Percentiles rank a stretch among this genome's conserved stretches.
Evolutionary conservation across 441 rosid species (phyloP).

Genomic region (Gossypium aridum): DNA sequence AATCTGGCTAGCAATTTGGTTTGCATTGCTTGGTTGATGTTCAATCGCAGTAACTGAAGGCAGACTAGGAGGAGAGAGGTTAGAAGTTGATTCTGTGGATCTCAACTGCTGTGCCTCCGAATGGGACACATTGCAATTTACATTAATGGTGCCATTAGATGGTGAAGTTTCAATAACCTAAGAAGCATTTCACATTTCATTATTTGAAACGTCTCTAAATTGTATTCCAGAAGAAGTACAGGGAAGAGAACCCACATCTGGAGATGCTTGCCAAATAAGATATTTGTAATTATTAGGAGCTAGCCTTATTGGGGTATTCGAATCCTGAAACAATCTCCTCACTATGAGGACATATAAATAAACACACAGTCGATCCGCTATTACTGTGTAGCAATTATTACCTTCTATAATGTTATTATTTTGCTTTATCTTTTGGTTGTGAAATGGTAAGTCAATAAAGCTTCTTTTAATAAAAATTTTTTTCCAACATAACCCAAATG

Average conservation of each 20-base stretch:
- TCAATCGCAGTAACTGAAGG: conserved; percentile 21
- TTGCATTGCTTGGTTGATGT: conserved; percentile 18
- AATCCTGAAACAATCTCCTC: too few relatives aligned
- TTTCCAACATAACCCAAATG: too few relatives aligned
- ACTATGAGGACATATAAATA: not conserved
- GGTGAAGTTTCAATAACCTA: conserved; percentile 24
- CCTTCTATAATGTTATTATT: not conserved
- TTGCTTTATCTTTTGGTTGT: not conserved
- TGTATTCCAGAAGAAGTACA: too few relatives aligned
- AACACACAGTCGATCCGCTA: not conserved
- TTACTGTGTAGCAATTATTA: not conserved
- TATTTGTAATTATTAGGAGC: too few relatives aligned
- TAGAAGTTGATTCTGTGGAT: conserved; percentile 9
- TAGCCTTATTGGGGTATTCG: too few relatives aligned
- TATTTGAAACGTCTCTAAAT: too few relatives aligned
- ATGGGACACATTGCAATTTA: conserved; percentile 16
- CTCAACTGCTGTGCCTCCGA: conserved; percentile 15
- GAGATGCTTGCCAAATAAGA: too few relatives aligned
- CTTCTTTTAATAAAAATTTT: not conserved
- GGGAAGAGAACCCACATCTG: too few relatives aligned
- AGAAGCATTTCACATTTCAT: conserved; percentile 8
- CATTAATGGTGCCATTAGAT: conserved; percentile 11
- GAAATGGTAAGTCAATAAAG: not conserved
- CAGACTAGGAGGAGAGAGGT: conserved; percentile 8
- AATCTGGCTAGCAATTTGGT: conserved; percentile 14